Conservation (phyloP, 2,329 filamentous ascomycete species). For the Sporothrix brasiliensis region DNA sequence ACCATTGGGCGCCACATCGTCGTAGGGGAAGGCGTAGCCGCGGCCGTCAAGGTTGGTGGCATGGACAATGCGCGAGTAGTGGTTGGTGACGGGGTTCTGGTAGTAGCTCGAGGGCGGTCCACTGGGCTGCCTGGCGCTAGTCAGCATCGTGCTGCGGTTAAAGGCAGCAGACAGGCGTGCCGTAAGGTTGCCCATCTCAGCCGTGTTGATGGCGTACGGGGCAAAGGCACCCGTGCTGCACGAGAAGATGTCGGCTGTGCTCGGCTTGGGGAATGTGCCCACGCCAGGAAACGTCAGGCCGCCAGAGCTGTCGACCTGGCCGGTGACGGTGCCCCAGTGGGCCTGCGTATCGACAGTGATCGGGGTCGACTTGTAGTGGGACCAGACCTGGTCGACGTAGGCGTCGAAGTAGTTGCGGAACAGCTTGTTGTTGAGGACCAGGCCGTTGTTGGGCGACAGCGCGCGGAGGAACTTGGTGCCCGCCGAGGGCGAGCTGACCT, state of each 20-base stretch:
- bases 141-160: constrained; percentile 70
- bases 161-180: constrained; percentile 76
- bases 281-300: constrained; percentile 48
- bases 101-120: constrained; percentile 60
- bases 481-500: constrained; percentile 39
- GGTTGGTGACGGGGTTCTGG: constrained; percentile 59
- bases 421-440: constrained; percentile 48
- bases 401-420: constrained; percentile 55
- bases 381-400: constrained; percentile 58
- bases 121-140: constrained; percentile 55
- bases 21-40: constrained; percentile 73
- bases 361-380: constrained; percentile 49
- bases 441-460: constrained; percentile 57
- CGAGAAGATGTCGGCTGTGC: constrained; percentile 54
- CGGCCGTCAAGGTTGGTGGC: constrained; percentile 59
- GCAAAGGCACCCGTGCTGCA: constrained; percentile 62
- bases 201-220: constrained; percentile 46
- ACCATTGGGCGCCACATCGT: constrained; percentile 63
- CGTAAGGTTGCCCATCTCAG: constrained; percentile 63
- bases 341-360: constrained; percentile 59
- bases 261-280: constrained; percentile 52
- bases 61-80: constrained; percentile 68
- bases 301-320: constrained; percentile 46
- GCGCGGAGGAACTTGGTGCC: constrained; percentile 50
- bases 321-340: constrained; percentile 53